Base-by-base conservation (phyloP, 306 rosid genomes). In the Lathyrus aphaca region DNA sequence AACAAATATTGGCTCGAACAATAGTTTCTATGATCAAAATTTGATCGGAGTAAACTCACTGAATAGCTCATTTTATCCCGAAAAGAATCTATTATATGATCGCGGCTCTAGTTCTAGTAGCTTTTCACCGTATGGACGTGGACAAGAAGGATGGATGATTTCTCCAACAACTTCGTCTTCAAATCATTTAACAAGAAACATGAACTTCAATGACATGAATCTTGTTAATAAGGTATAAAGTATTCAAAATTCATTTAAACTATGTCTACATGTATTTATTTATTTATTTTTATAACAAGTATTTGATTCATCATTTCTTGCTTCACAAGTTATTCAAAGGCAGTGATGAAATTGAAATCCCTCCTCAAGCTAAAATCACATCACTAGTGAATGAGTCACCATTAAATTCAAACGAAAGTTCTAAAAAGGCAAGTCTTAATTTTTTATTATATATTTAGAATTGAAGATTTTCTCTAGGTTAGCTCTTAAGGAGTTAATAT, bases 201-300 rank as follows among this genome's bases (percentile, higher is more conserved):
- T 25, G 72, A 76, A 37, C 60, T 65, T 51, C 66, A 85, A 71
- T 17, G 75, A 56, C 5, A 39, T 46, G 49, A 1, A 48, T 16
- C 32, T 38, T 55, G 55, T 56, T 12, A 13, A 23, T 5, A 45
- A 68, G 82, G 85, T 77, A 81, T 32, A 13, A 4, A 0, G 0
- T 6, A 5, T 29, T 43, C 39, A 35, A 35, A 35, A 46, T 15
- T 6, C 8, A 6, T 6, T 6, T 45, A 45, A 45, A 4, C 6
- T n/a, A 15, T 6, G 3, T 46, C 1, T 46, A n/a, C 18, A 17
- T 15, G 18, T 0, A n/a, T 7, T 7, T 1, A 0, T 14, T 46
- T 0, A n/a, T 7, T 7, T 1, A 0, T 14, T 46, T 46, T 46
- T 6, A 43, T 43, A 43, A 48, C 23, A 15, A 48, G 11, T 48